phyloP scores from a whole-genome alignment of 129 eudicot genomes.

The Kitagawia praeruptora region DNA sequence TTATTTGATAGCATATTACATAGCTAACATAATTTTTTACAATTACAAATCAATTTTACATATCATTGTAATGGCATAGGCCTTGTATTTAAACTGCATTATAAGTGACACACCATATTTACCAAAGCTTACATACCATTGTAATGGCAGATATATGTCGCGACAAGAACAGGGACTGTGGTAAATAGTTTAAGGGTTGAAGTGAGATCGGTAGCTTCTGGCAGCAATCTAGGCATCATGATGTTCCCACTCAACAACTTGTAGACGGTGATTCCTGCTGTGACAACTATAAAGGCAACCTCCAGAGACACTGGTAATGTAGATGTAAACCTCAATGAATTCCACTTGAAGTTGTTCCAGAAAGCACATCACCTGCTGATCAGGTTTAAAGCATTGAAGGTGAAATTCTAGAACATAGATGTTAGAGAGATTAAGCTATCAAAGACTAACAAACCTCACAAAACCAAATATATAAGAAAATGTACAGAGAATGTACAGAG shows the following conservation, averaged over 20 bases:
- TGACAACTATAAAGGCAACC: conserved; percentile 70
- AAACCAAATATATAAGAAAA: no score
- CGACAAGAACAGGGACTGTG: conserved; percentile 84
- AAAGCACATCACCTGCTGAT: conserved; percentile 74
- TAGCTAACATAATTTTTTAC: no score
- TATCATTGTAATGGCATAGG: neutral
- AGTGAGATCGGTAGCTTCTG: conserved; percentile 41
- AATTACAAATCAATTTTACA: no score
- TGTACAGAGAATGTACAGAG: no score
- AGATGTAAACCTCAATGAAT: conserved; percentile 61
- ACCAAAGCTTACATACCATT: conserved; percentile 41
- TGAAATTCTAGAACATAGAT: neutral
- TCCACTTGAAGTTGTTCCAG: conserved; percentile 64
- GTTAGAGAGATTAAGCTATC: no score
- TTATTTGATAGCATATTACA: no score
- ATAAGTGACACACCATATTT: neutral
- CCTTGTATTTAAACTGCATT: neutral
- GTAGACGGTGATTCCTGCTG: conserved; percentile 67
- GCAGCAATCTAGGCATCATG: conserved; percentile 68
- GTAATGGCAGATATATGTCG: conserved; percentile 87
- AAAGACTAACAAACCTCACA: no score
- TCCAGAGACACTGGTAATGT: conserved; percentile 89
- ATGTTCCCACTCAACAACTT: conserved; percentile 58
- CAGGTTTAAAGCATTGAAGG: conserved; percentile 13
- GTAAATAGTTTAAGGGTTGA: conserved; percentile 77